Conservation (phyloP, 768 basidiomycete genomes). For the Naganishia friedmannii region DNA sequence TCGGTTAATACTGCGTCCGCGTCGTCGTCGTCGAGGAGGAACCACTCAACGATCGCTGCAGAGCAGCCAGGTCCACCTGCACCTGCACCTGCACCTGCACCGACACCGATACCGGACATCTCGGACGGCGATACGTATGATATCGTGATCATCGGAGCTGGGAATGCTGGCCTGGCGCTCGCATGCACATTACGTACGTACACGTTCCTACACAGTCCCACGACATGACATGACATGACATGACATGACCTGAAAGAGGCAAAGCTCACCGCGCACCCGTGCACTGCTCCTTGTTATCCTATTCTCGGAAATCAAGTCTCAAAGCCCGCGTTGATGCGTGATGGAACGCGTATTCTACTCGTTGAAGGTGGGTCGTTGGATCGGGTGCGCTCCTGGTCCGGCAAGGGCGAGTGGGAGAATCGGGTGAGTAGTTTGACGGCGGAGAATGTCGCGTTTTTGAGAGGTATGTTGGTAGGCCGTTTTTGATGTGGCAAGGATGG, state of each 20-base stretch:
- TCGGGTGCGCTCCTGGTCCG: slow-evolving; percentile 66
- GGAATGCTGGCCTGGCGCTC: slow-evolving; percentile 83
- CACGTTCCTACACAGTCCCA: too few relatives aligned
- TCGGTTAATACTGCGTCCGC: background rate
- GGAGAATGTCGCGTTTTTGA: slow-evolving; percentile 50
- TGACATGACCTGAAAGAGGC: too few relatives aligned
- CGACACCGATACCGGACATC: slow-evolving; percentile 14
- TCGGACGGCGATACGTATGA: slow-evolving; percentile 58
- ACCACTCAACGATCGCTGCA: background rate
- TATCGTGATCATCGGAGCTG: slow-evolving; percentile 90
- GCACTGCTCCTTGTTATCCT: slow-evolving; percentile 19
- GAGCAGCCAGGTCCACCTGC: background rate
- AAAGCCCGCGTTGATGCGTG: slow-evolving; percentile 48
- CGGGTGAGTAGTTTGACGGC: slow-evolving; percentile 52
- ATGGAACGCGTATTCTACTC: slow-evolving; percentile 63
- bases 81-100: background rate
- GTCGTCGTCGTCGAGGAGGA: background rate
- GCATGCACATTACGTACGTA: slow-evolving; percentile 76
- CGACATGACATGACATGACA: too few relatives aligned
- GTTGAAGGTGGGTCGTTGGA: slow-evolving; percentile 78
- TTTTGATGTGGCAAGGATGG: slow-evolving; percentile 13
- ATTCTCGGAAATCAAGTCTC: slow-evolving; percentile 60
- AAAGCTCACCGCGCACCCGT: too few relatives aligned
- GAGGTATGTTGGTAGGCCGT: slow-evolving; percentile 38
- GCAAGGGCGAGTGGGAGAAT: slow-evolving; percentile 49